Conservation (phyloP, 2,329 filamentous ascomycete genomes). For the Tolypocladium guangdongense region DNA sequence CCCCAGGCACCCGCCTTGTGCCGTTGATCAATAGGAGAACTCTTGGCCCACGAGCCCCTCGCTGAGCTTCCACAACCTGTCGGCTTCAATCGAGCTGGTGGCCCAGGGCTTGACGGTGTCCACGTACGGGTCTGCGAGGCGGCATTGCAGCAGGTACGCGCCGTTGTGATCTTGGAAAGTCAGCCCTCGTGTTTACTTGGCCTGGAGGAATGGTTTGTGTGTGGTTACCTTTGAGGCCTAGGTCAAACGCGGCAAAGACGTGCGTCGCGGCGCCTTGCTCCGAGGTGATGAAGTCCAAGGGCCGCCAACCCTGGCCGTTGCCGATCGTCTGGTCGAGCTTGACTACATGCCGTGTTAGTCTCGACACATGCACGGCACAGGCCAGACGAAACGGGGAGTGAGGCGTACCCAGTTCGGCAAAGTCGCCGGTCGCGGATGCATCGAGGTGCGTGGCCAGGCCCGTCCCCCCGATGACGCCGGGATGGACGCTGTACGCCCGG, state of each 20-base stretch:
- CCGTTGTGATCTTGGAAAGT: constrained; percentile 16
- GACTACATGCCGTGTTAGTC: constrained; percentile 5
- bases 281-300: constrained; percentile 11
- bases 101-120: constrained; percentile 20
- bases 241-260: constrained; percentile 26
- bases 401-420: constrained; percentile 8
- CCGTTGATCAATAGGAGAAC: constrained; percentile 17
- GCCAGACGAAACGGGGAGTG: fast-evolving
- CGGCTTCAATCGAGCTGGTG: constrained; percentile 22
- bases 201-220: background rate
- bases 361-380: too few relatives aligned
- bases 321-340: constrained; percentile 9
- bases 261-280: constrained; percentile 22
- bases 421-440: constrained; percentile 6
- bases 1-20: background rate
- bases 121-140: constrained; percentile 17
- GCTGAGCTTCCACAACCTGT: constrained; percentile 34
- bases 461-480: constrained; percentile 16
- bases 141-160: constrained; percentile 19
- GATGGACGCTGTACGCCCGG: constrained; percentile 22
- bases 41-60: constrained; percentile 32
- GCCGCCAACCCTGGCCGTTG: constrained; percentile 7
- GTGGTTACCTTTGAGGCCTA: constrained; percentile 14
- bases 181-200: background rate
- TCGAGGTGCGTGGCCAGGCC: constrained; percentile 12